Percentiles rank a stretch among this genome's conserved stretches.
Conservation (phyloP, 192 early-diverging fungal genomes). For the Backusella macrospora region DNA sequence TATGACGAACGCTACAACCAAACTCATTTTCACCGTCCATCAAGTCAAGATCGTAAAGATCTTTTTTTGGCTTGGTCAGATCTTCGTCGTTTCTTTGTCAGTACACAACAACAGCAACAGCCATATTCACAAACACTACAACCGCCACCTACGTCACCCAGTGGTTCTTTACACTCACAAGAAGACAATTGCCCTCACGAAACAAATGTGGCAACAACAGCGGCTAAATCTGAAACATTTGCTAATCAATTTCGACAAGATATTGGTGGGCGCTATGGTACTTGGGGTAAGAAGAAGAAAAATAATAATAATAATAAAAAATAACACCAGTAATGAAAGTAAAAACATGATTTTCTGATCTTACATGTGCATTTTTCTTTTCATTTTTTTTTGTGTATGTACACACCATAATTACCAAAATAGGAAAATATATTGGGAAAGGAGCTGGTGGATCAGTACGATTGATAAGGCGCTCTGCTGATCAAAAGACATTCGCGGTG, state of each 20-base stretch:
- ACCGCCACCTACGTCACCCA: constrained; percentile 11
- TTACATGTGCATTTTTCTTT: too few species aligned
- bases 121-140: neutral
- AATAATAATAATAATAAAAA: neutral
- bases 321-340: too few species aligned
- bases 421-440: constrained; percentile 53
- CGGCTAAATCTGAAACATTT: constrained; percentile 21
- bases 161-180: constrained; percentile 14
- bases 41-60: constrained; percentile 24
- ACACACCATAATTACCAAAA: neutral
- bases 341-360: too few species aligned
- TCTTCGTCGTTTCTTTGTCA: constrained; percentile 34
- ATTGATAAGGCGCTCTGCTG: constrained; percentile 59
- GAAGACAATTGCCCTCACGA: constrained; percentile 1
- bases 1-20: constrained; percentile 35
- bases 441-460: constrained; percentile 76
- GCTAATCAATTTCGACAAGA: constrained; percentile 38
- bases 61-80: constrained; percentile 34
- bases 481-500: constrained; percentile 72
- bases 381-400: neutral
- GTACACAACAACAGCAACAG: neutral
- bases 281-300: constrained; percentile 33
- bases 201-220: constrained; percentile 5
- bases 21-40: constrained; percentile 35
- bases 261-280: constrained; percentile 34